phyloP scores from a whole-genome alignment of 2,329 filamentous ascomycete species.

The Diaporthe humulicola region DNA sequence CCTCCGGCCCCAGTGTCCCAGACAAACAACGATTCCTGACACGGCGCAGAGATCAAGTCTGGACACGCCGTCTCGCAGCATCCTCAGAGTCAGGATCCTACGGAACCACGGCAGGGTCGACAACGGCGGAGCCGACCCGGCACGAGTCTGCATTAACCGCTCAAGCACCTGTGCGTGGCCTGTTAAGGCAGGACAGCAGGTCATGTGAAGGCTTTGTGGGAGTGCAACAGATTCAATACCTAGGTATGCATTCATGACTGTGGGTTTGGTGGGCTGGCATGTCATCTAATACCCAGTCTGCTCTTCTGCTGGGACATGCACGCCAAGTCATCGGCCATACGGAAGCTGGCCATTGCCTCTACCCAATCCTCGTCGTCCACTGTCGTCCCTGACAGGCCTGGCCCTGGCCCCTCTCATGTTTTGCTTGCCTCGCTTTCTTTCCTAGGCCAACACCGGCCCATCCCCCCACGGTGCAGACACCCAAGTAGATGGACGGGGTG shows the following conservation, averaged over 20 bases:
- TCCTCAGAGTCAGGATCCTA: not conserved
- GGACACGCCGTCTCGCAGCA: not conserved
- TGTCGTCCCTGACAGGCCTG: not conserved
- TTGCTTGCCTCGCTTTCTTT: not conserved
- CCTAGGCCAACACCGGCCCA: not conserved
- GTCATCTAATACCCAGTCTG: not conserved
- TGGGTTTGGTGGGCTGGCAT: not conserved
- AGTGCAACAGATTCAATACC: not conserved
- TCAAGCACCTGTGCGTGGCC: not conserved
- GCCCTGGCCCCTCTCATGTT: not conserved
- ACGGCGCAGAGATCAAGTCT: not conserved
- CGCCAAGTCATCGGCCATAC: slow-evolving; percentile 7
- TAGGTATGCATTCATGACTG: not conserved
- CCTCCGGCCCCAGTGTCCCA: too few species aligned
- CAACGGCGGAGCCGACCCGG: not conserved
- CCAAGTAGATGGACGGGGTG: not conserved
- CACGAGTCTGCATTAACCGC: not conserved
- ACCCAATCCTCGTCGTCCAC: not conserved
- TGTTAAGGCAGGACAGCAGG: too few species aligned
- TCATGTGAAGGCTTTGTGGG: not conserved
- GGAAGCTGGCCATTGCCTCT: slow-evolving; percentile 1
- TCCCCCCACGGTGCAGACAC: not conserved
- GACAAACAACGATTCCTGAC: too few species aligned
- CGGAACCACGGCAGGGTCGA: not conserved
- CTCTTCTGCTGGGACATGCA: not conserved